Conservation (phyloP, 768 basidiomycete genomes). For the Boletus tylopilopsis region DNA sequence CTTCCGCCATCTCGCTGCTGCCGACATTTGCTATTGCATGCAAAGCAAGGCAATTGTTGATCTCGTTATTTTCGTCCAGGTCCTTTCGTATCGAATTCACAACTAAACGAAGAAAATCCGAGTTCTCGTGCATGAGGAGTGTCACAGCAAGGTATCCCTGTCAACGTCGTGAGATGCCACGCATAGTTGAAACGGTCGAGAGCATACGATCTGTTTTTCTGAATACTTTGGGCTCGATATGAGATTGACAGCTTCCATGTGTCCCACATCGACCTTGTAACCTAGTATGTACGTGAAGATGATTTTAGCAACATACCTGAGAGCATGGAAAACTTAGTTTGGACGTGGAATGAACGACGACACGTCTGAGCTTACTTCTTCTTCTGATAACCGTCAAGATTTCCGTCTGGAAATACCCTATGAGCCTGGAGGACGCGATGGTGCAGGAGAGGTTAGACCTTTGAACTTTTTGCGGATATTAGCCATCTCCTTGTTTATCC, state of each 20-base stretch:
- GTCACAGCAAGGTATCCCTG: slow-evolving; percentile 98
- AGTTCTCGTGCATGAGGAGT: slow-evolving; percentile 97
- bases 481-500: slow-evolving; percentile 99
- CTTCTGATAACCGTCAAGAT: slow-evolving; percentile 87
- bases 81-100: slow-evolving; percentile 99
- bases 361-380: slow-evolving; percentile 64
- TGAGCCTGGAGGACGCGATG: slow-evolving; percentile 4
- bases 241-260: slow-evolving; percentile 99
- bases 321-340: slow-evolving; percentile 13
- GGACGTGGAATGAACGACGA: slow-evolving; percentile 9
- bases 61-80: slow-evolving; percentile 88
- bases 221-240: slow-evolving; percentile 95
- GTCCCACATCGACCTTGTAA: slow-evolving; percentile 98
- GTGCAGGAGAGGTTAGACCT: slow-evolving; percentile 43
- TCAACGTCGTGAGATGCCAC: slow-evolving; percentile 1
- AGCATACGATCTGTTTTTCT: slow-evolving; percentile 95
- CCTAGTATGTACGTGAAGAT: slow-evolving; percentile 99
- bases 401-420: slow-evolving; percentile 55
- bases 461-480: slow-evolving; percentile 99
- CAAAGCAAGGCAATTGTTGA: slow-evolving; percentile 93
- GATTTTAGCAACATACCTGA: slow-evolving; percentile 96
- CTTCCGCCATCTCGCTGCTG: slow-evolving; percentile 97
- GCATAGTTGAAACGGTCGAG: background rate
- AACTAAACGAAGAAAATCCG: slow-evolving; percentile 91
- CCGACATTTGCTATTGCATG: slow-evolving; percentile 99